Base-by-base conservation (phyloP, 2,329 filamentous ascomycete genomes). In the Esteya vermicola region DNA sequence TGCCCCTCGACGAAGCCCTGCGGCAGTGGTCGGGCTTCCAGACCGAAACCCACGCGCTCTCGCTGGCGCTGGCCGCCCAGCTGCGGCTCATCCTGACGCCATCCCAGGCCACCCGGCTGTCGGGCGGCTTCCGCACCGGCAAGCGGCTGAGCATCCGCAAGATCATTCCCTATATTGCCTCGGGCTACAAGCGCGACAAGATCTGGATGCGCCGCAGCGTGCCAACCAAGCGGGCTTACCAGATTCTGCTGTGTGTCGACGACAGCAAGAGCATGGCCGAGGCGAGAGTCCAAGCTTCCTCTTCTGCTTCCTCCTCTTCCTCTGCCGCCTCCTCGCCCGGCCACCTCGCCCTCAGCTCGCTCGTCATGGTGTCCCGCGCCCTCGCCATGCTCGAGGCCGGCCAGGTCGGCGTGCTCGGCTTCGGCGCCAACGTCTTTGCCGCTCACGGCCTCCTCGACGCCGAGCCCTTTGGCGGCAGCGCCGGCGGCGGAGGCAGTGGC, bases 61-160 rank as follows among this genome's bases (percentile, higher is more conserved):
- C 91, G 0, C 74, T 94, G 42, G 80, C 85, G 2, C 69, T 99
- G 13, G 94, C 89, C 1, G 91, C 94, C 48, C 91, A 96, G 54
- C 78, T 99, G 16, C 85, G 91, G 21, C 76, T 99, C 13, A 96
- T 99, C 52, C 78, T 99, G 30, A 85, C 85, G 0, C 91, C 93
- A 0, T 96, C 89, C 0, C 79, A 93, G 39, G 88, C 89, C 1
- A 96, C 91, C 28, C 98, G 96, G 55, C 82, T 98, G 46, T 88
- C 89, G 2, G 91, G 91, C 33, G 86, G 93, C 50, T 96, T 93
- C 72, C 84, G 91, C 50, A 98, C 91, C 0, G 91, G 91, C 47
- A 98, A 99, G 59, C 81, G 91, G 1, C 84, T 99, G 51, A 98
- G 96, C 61, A 94, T 99, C 67, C 96, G 96, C 62, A 85, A 89